Percentiles rank a stretch among this genome's conserved stretches.
Evolutionary conservation across 176 grass and related monocot genomes (phyloP).

Genomic region (Eleusine indica): DNA sequence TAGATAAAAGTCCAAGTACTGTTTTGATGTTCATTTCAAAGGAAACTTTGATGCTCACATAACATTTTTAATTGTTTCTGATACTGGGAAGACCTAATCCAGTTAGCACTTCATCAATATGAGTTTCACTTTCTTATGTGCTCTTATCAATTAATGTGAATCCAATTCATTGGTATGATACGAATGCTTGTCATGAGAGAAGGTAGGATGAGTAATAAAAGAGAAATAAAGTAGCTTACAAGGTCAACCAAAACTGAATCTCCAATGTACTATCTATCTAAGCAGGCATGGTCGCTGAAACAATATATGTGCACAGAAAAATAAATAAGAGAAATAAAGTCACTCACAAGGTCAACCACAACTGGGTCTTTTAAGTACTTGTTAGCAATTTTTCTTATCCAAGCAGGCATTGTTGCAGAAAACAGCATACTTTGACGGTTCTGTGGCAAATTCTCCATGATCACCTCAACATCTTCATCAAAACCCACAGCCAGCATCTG

Average conservation of each 20-base stretch:
- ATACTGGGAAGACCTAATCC: neutral
- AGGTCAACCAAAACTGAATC: conserved; percentile 66
- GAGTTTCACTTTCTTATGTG: neutral
- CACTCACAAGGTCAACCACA: conserved; percentile 73
- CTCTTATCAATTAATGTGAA: neutral
- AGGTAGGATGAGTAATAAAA: neutral
- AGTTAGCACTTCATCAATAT: conserved; percentile 4
- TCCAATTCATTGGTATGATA: conserved; percentile 22
- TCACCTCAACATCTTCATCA: conserved; percentile 82
- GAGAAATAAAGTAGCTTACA: conserved; percentile 38
- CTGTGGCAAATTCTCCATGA: conserved; percentile 65
- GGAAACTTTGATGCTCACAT: conserved; percentile 5
- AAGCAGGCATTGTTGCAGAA: conserved; percentile 80
- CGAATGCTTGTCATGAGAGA: neutral
- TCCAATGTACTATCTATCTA: conserved; percentile 66
- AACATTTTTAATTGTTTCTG: conserved; percentile 6
- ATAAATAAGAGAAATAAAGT: neutral
- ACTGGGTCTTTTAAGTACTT: conserved; percentile 71
- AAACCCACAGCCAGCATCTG: conserved; percentile 87
- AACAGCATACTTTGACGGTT: conserved; percentile 81
- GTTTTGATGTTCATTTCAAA: neutral
- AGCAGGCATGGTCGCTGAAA: conserved; percentile 78
- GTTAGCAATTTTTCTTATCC: conserved; percentile 68
- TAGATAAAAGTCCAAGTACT: conserved; percentile 1
- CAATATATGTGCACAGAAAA: conserved; percentile 49